Evolutionary conservation across 768 basidiomycete genomes (phyloP).

Genomic region (Cystofilobasidium ferigula): DNA sequence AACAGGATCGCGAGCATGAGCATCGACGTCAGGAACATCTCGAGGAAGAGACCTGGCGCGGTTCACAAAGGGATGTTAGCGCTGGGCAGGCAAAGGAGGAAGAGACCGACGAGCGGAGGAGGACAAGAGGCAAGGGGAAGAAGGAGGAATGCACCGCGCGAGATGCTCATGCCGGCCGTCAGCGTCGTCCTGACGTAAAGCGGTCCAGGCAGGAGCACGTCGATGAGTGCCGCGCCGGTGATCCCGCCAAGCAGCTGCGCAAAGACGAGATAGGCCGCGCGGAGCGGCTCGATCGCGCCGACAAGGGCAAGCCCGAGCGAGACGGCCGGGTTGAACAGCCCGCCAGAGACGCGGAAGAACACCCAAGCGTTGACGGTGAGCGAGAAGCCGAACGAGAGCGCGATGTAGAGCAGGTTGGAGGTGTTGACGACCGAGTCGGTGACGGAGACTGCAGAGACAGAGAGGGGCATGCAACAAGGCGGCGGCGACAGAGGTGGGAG

Average conservation of each 20-base stretch:
- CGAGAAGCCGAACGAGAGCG: slow-evolving; percentile 21
- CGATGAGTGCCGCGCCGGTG: slow-evolving; percentile 36
- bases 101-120: neutral
- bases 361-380: slow-evolving; percentile 11
- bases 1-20: slow-evolving; percentile 15
- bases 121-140: neutral
- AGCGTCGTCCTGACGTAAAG: slow-evolving; percentile 31
- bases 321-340: slow-evolving; percentile 41
- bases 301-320: slow-evolving; percentile 38
- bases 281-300: slow-evolving; percentile 37
- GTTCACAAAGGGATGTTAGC: too few species aligned
- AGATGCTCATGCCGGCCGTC: slow-evolving; percentile 32
- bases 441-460: slow-evolving; percentile 1
- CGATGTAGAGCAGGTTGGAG: slow-evolving; percentile 17
- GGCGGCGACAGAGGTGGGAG: neutral
- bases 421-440: slow-evolving; percentile 1
- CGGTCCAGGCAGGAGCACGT: slow-evolving; percentile 36
- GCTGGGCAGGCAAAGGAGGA: neutral
- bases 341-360: slow-evolving; percentile 30
- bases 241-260: slow-evolving; percentile 39
- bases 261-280: slow-evolving; percentile 37
- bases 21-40: slow-evolving; percentile 39
- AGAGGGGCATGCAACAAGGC: too few species aligned
- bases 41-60: slow-evolving; percentile 40
- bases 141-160: neutral